Base-by-base conservation (phyloP, 345 rosid genomes). In the Eucalyptus sp. region DNA sequence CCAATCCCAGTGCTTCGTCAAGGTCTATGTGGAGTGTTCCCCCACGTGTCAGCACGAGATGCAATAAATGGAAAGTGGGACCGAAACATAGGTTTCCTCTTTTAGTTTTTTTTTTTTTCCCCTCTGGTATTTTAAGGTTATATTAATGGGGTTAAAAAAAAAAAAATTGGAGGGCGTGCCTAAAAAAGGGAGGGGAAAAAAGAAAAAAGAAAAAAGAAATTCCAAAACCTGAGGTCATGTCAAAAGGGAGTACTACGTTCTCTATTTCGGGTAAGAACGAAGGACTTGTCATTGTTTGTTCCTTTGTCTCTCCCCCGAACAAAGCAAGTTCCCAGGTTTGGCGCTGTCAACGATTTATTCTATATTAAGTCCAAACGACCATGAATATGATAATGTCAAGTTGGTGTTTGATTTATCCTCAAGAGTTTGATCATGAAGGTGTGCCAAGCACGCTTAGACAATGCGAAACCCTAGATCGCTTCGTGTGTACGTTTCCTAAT, bases 261-360 rank as follows among this genome's bases (percentile, higher is more conserved):
- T 37, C 76, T 46, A 46, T 87, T 87, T 87, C 14, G 37, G 88
- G 88, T 46, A 87, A 87, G n/a, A 87, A 87, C 88, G 64, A 24
- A 37, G 43, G 83, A 76, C 83, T 41, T 6, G 83, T 76, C 83
- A 10, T 22, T 20, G 83, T 3, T 5, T 41, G 83, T 76, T 41
- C 64, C 50, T 43, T 43, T 37, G 88, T 87, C 68, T 62, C 44
- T 41, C 62, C 44, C 37, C 89, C 89, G 10, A 41, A 88, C 87
- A 88, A 88, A 81, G 76, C 89, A 88, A 88, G 87, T 88, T 88
- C 89, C 89, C 46, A 44, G 33, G 89, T 88, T 88, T 81, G 56
- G 87, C 48, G 27, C 83, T 76, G 83, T 76, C 83, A 76, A 41
- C 83, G 83, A 76, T 52, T 49, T 52, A 17, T 48, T 50, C 60